Evolutionary conservation across 345 rosid genomes (phyloP).

Genomic region (Euphorbia tirucalli): DNA sequence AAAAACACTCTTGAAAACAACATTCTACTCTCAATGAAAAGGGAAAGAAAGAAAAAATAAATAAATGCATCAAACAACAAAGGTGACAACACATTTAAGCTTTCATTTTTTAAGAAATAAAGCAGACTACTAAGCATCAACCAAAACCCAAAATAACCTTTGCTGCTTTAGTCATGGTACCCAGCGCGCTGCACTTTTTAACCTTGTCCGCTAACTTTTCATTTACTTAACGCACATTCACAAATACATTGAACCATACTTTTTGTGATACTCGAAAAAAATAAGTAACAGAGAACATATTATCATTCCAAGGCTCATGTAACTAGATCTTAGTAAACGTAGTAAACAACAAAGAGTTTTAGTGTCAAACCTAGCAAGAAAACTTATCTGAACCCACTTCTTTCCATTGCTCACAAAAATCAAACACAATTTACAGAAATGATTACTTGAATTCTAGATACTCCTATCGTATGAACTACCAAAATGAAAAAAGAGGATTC

Average conservation of each 20-base stretch:
- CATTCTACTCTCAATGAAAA: neutral
- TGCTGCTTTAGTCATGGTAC: neutral
- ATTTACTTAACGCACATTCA: neutral
- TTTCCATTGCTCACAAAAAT: neutral
- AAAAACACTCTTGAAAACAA: neutral
- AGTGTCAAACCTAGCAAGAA: neutral
- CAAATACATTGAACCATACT: neutral
- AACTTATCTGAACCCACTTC: neutral
- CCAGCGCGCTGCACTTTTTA: no score
- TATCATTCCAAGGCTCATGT: neutral
- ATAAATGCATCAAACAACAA: neutral
- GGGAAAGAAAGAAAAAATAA: neutral
- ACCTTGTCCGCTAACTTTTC: neutral
- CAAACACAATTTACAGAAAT: neutral
- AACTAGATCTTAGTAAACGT: neutral
- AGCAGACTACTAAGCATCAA: neutral
- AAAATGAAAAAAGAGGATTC: neutral
- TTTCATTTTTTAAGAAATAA: neutral
- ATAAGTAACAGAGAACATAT: neutral
- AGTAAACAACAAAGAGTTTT: neutral
- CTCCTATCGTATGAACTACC: neutral
- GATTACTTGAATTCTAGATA: neutral
- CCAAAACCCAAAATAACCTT: neutral
- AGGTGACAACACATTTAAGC: neutral
- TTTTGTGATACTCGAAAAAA: neutral